Evolutionary conservation across 306 rosid species (phyloP).

Genomic region (Gastrolobium bilobum): DNA sequence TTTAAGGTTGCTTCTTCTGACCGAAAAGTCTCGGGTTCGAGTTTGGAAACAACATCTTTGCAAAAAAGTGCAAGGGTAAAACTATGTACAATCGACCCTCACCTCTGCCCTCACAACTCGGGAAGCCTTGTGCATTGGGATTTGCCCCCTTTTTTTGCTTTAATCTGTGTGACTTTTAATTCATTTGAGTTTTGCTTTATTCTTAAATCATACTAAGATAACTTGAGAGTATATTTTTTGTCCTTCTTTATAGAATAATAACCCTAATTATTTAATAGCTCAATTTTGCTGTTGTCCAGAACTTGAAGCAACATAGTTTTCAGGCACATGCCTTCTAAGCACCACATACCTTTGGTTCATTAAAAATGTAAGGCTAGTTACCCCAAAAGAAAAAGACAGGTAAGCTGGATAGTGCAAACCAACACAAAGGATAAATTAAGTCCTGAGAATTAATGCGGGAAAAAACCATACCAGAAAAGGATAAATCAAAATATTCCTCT

Average conservation of each 20-base stretch:
- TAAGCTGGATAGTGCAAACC: not conserved
- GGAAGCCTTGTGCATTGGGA: no score
- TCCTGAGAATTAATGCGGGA: not conserved
- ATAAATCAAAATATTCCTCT: not conserved
- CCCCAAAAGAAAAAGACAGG: not conserved
- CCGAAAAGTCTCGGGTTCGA: no score
- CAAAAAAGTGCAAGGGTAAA: no score
- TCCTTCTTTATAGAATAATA: slow-evolving; percentile 8
- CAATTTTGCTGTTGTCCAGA: not conserved
- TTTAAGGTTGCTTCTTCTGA: no score
- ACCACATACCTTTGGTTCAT: not conserved
- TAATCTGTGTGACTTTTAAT: not conserved
- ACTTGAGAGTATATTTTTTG: not conserved
- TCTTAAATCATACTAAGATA: not conserved
- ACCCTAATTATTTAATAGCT: slow-evolving; percentile 3
- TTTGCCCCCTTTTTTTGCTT: not conserved
- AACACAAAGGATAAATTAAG: not conserved
- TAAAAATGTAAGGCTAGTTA: slow-evolving; percentile 18
- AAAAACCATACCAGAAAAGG: not conserved
- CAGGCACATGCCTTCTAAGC: not conserved
- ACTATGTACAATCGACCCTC: no score
- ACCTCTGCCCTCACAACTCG: no score
- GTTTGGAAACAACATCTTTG: no score
- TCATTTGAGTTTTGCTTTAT: slow-evolving; percentile 12
- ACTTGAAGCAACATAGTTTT: not conserved